Conservation (phyloP, 2,329 filamentous ascomycete species). For the Endocalyx cinctus region DNA sequence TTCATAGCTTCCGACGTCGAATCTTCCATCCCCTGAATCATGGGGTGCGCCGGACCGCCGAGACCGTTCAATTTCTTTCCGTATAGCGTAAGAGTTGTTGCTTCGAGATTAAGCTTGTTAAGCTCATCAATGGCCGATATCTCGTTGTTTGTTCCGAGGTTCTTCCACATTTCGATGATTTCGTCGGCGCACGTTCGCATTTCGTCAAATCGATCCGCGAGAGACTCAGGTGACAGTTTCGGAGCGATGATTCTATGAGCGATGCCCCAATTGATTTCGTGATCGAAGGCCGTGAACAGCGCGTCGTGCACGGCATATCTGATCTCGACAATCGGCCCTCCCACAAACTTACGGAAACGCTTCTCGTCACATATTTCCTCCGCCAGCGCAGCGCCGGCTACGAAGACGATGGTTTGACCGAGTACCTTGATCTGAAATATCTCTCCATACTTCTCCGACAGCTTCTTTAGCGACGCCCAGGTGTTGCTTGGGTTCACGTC, state of each 20-base stretch:
- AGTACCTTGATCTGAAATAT: conserved; percentile 40
- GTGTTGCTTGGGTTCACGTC: conserved; percentile 45
- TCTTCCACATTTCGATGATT: conserved; percentile 46
- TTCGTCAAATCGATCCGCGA: conserved; percentile 37
- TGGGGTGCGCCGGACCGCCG: conserved; percentile 39
- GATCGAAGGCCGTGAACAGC: conserved; percentile 48
- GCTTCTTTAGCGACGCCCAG: conserved; percentile 43
- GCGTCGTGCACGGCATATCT: conserved; percentile 44
- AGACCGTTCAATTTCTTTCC: conserved; percentile 46
- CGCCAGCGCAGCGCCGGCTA: conserved; percentile 35
- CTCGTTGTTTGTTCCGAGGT: conserved; percentile 29
- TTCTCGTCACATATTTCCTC: conserved; percentile 46
- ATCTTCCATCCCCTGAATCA: conserved; percentile 50
- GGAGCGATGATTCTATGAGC: conserved; percentile 50
- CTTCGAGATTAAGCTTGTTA: conserved; percentile 49
- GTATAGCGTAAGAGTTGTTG: conserved; percentile 45
- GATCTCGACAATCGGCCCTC: conserved; percentile 49
- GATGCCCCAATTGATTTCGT: conserved; percentile 45
- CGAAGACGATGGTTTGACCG: conserved; percentile 36
- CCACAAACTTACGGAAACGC: conserved; percentile 50
- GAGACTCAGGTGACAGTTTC: conserved; percentile 28
- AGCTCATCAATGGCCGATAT: conserved; percentile 46
- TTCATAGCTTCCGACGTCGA: conserved; percentile 52
- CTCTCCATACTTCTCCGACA: conserved; percentile 44
- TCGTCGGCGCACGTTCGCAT: conserved; percentile 46